These are phyloP conservation scores for Epichloe scottii DNA, from an alignment of 2,329 filamentous ascomycete genomes.

Conservation along the genomic window DNA sequence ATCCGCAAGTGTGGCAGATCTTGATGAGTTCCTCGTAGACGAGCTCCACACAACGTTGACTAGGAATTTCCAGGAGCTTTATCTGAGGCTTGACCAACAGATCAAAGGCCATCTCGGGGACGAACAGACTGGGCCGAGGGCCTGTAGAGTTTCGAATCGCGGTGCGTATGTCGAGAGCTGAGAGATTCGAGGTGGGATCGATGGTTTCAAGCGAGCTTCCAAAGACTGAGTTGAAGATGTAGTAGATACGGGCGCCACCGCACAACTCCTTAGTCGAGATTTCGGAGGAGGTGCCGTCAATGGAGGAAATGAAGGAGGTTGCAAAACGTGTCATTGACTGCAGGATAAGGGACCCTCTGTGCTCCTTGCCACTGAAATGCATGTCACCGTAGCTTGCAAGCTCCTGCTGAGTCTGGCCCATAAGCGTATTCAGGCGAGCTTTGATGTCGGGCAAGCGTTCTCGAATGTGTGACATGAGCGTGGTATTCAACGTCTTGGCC, in stretches of 20 bases:
- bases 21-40: constrained; percentile 99
- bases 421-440: constrained; percentile 88
- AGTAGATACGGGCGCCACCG: constrained; percentile 90
- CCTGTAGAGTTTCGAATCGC: constrained; percentile 97
- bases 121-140: constrained; percentile 87
- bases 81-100: constrained; percentile 97
- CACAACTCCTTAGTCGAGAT: constrained; percentile 98
- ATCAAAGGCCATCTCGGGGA: constrained; percentile 95
- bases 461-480: constrained; percentile 90
- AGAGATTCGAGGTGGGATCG: constrained; percentile 89
- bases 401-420: constrained; percentile 99
- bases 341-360: constrained; percentile 84
- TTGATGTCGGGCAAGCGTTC: constrained; percentile 97
- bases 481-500: constrained; percentile 88
- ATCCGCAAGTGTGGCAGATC: constrained; percentile 97
- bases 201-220: constrained; percentile 93
- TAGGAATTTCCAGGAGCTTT: constrained; percentile 87
- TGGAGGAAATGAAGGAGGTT: constrained; percentile 94
- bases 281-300: constrained; percentile 95
- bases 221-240: constrained; percentile 98
- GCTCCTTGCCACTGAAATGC: constrained; percentile 94
- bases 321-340: constrained; percentile 98
- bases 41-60: constrained; percentile 91
- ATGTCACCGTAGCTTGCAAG: constrained; percentile 96
- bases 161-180: constrained; percentile 87